phyloP scores from a whole-genome alignment of 192 early-diverging fungal genomes.

The Glomus cerebriforme region DNA sequence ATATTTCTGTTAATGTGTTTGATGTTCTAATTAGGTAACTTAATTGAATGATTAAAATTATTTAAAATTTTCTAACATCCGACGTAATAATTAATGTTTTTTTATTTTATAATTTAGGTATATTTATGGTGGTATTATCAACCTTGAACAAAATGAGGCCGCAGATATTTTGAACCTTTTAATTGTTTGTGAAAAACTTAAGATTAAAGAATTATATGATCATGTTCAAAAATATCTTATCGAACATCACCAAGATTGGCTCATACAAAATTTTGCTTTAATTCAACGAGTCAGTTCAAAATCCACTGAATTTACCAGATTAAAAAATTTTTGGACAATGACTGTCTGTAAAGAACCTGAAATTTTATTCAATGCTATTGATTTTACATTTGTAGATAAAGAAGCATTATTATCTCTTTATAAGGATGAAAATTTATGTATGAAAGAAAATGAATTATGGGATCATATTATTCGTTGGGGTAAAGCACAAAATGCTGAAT shows the following conservation, averaged over 20 bases:
- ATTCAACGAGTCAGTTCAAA: neutral
- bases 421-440: conserved; percentile 12
- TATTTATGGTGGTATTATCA: conserved; percentile 7
- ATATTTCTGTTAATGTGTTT: too few relatives aligned
- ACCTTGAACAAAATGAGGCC: neutral
- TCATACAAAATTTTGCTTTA: neutral
- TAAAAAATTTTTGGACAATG: neutral
- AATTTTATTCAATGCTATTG: conserved; percentile 5
- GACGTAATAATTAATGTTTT: too few relatives aligned
- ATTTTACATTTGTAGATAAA: conserved; percentile 6
- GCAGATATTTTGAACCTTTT: neutral
- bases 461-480: conserved; percentile 9
- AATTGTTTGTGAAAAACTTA: neutral
- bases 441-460: conserved; percentile 21
- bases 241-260: neutral
- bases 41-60: too few relatives aligned
- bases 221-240: conserved; percentile 10
- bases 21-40: too few relatives aligned
- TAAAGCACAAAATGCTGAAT: neutral
- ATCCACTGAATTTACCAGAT: neutral
- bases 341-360: neutral
- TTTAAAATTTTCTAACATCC: too few relatives aligned
- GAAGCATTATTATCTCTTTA: neutral
- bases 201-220: conserved; percentile 3
- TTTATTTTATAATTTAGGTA: neutral